Conservation (phyloP, 805 yeast species). For the Saccharomycopsis fibuligera region DNA sequence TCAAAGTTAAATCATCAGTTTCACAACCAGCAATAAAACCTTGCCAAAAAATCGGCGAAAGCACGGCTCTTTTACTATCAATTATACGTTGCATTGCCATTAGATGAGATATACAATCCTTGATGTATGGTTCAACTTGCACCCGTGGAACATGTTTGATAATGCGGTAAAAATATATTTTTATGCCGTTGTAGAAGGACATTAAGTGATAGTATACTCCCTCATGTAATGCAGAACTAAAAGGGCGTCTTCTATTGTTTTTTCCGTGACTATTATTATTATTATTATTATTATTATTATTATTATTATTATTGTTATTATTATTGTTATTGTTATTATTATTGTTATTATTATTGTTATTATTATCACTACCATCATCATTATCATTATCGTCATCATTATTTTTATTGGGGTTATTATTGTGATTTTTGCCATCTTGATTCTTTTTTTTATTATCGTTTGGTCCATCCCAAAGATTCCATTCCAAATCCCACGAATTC, state of each 20-base stretch:
- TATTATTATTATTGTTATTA: too few relatives aligned
- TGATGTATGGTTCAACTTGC: conserved; percentile 59
- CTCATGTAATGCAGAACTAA: conserved; percentile 38
- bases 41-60: conserved; percentile 81
- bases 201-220: conserved; percentile 74
- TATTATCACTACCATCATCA: too few relatives aligned
- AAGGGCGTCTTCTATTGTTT: too few relatives aligned
- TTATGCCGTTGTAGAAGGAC: conserved; percentile 68
- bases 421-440: too few relatives aligned
- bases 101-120: conserved; percentile 54
- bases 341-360: too few relatives aligned
- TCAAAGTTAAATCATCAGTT: conserved; percentile 47
- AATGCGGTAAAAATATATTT: conserved; percentile 54
- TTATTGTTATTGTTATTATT: too few relatives aligned
- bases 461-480: conserved; percentile 44
- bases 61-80: conserved; percentile 41
- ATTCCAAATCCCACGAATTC: conserved; percentile 66
- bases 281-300: too few relatives aligned
- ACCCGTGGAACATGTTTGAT: conserved; percentile 29
- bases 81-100: conserved; percentile 55
- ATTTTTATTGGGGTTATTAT: background rate
- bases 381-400: background rate
- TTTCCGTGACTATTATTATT: too few relatives aligned
- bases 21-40: conserved; percentile 80
- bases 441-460: conserved; percentile 16